Conservation (phyloP, 257 asterid species). For the Penstemon eatonii region DNA sequence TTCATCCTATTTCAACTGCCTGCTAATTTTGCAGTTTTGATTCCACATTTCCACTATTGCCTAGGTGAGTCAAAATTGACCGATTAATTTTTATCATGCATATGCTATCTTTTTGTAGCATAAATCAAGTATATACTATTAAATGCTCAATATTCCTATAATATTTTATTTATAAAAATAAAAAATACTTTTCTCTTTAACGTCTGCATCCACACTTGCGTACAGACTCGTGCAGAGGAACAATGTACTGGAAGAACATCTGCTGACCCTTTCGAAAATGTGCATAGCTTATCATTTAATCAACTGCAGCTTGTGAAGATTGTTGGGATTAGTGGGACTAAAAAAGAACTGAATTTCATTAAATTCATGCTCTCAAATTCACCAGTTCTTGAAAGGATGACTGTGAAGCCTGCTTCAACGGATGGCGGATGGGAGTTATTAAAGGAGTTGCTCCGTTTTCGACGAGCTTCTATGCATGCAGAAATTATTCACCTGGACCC, state of each 20-base stretch:
- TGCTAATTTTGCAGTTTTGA: neutral
- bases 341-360: conserved; percentile 73
- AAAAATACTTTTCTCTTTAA: neutral
- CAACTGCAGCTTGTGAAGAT: conserved; percentile 67
- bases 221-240: conserved; percentile 83
- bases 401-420: conserved; percentile 60
- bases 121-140: neutral
- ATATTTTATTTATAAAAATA: too few species aligned
- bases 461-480: conserved; percentile 77
- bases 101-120: neutral
- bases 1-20: neutral
- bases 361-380: conserved; percentile 69
- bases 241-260: conserved; percentile 31
- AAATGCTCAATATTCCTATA: neutral
- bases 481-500: conserved; percentile 74
- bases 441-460: conserved; percentile 77
- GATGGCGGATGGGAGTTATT: conserved; percentile 74
- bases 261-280: conserved; percentile 33
- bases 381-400: conserved; percentile 78
- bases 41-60: neutral
- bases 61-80: neutral
- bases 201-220: neutral
- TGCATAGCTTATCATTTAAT: conserved; percentile 42
- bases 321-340: conserved; percentile 61
- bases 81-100: neutral